Percentiles rank a stretch among this genome's conserved stretches.
Evolutionary conservation across 306 rosid species (phyloP).

Genomic region (Cucurbita pepo): DNA sequence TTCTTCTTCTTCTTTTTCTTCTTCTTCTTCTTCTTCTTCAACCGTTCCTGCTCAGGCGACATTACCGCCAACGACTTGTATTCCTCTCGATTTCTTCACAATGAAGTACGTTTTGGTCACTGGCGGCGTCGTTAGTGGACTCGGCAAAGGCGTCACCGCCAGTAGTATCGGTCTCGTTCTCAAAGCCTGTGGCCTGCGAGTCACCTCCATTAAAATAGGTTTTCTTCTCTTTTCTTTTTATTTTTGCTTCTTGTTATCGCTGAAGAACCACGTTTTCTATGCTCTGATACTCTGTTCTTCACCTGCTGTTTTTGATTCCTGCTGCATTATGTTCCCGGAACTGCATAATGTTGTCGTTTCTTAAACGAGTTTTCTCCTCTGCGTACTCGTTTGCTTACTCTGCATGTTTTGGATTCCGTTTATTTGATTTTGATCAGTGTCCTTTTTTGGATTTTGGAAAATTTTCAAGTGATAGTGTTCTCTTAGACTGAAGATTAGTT

Average conservation of each 20-base stretch:
- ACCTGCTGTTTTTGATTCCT: neutral
- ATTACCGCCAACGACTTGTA: conserved; percentile 24
- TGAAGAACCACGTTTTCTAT: neutral
- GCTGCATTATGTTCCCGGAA: neutral
- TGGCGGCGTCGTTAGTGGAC: conserved; percentile 96
- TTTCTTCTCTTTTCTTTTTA: conserved; percentile 9
- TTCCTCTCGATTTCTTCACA: neutral
- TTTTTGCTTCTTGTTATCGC: neutral
- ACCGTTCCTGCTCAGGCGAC: conserved; percentile 25
- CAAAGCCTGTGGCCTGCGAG: conserved; percentile 91
- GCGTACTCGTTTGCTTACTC: neutral
- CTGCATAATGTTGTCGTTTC: neutral
- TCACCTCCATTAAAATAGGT: conserved; percentile 97
- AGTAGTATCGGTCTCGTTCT: conserved; percentile 97
- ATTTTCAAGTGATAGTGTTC: neutral
- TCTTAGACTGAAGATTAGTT: neutral
- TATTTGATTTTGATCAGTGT: neutral
- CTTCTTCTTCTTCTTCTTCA: neutral
- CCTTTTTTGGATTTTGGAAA: neutral
- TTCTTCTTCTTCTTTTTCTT: neutral
- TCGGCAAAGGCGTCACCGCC: conserved; percentile 99
- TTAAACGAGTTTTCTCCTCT: neutral
- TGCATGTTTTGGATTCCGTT: neutral
- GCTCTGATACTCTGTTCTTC: neutral
- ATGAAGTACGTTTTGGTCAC: conserved; percentile 87